Evolutionary conservation across 2,329 filamentous ascomycete species (phyloP), one percentile per base, ranked within the genome.

Genomic region (Calonectria montana): DNA sequence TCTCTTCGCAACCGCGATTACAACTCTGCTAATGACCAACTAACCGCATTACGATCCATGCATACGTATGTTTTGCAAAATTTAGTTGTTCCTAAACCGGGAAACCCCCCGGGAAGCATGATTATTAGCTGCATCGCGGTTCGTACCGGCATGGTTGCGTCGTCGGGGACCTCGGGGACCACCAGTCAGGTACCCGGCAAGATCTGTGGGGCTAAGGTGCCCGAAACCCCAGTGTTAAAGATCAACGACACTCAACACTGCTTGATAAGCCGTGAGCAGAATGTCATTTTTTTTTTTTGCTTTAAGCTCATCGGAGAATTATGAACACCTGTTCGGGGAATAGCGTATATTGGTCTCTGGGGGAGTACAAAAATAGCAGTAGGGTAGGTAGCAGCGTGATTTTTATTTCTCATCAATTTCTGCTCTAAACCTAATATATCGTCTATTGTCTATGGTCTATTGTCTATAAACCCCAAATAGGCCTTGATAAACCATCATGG

Each of bases 101-200:
- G 29, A 10, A 47, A 63, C 9, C 35, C 35, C 45, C 45, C 43
- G 66, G 55, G 21, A 35, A 57, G 43, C n/a, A 25, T 25, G 35
- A 21, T 61, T n/a, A 21, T 61, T n/a, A 23, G 13, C 39, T 18
- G 21, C 23, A 27, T 57, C 5, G n/a, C 53, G 53, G 53, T 37
- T 57, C 53, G 53, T 37, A 13, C 55, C 43, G 65, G 23, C 16
- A 27, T 21, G n/a, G 50, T 45, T 31, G 12, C 15, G 29, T 9
- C 9, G 35, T 45, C 68, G 68, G 68, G 53, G 53, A 71, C 69
- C 69, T 71, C 69, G 69, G 69, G 13, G 55, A 71, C 69, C 64
- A 64, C 15, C n/a, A 47, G 13, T 41, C 29, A 37, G 59, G 62
- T 47, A 45, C 55, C 43, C 47, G 53, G 23, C 27, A 27, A 61